phyloP scores from a whole-genome alignment of 148 eudicot genomes.

The Arbutus unedo region DNA sequence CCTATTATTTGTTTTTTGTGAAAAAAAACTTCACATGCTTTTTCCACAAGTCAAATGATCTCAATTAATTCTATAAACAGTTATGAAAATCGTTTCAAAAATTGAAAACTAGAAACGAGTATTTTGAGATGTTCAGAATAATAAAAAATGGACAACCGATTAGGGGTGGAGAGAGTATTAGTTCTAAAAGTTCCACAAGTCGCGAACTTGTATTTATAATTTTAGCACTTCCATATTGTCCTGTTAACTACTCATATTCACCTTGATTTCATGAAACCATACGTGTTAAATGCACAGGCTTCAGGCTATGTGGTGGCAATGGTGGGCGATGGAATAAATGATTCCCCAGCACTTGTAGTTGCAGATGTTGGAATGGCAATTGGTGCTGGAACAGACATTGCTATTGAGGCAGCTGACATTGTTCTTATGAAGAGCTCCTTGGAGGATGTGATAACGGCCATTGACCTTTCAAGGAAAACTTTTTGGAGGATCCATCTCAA shows the following conservation, averaged over 20 bases:
- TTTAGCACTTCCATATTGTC: background rate
- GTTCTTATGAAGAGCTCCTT: conserved; percentile 85
- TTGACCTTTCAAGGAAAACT: conserved; percentile 89
- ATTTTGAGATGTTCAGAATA: too few relatives aligned
- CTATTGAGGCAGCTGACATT: conserved; percentile 96
- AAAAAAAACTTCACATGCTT: too few relatives aligned
- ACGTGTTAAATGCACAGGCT: conserved; percentile 34
- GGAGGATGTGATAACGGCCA: conserved; percentile 89
- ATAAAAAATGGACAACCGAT: too few relatives aligned
- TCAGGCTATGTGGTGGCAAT: conserved; percentile 77
- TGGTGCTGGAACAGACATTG: conserved; percentile 97
- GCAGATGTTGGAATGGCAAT: conserved; percentile 99
- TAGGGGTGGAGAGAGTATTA: too few relatives aligned
- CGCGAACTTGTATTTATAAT: background rate
- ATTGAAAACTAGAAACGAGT: too few relatives aligned
- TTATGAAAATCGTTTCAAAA: too few relatives aligned
- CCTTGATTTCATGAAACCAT: background rate
- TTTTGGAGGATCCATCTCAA: conserved; percentile 79
- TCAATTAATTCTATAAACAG: too few relatives aligned
- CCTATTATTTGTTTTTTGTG: too few relatives aligned
- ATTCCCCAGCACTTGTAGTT: conserved; percentile 93
- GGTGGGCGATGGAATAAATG: conserved; percentile 98
- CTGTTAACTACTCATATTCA: too few relatives aligned
- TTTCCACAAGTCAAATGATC: too few relatives aligned
- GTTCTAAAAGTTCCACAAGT: too few relatives aligned